A percentile compares a stretch with the other conserved stretches of the same genome.
Evolutionary conservation across 2,329 filamentous ascomycete genomes (phyloP).

Genomic region (Immersiporthe knoxdaviesiana): DNA sequence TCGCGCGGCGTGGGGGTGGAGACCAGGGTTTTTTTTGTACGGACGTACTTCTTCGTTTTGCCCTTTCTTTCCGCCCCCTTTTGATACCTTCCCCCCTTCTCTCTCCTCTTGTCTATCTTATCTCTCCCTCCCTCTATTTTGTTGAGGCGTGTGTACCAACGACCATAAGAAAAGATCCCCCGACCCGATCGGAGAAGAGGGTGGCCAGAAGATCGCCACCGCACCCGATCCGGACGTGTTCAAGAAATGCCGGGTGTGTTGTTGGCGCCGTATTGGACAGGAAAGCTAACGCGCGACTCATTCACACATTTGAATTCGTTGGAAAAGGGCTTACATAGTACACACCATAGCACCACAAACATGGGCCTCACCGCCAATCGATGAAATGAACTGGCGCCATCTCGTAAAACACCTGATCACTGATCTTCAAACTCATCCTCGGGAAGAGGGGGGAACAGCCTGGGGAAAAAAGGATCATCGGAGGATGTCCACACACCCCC

Average conservation of each 20-base stretch:
- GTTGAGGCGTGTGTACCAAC: too few species aligned
- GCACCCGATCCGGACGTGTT: background rate
- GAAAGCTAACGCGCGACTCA: background rate
- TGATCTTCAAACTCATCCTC: background rate
- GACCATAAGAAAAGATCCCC: too few species aligned
- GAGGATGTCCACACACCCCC: background rate
- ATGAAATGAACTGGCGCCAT: background rate
- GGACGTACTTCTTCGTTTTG: too few species aligned
- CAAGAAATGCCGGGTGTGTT: background rate
- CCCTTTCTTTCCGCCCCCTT: background rate
- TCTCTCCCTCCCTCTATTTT: background rate
- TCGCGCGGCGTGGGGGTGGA: conserved; percentile 17
- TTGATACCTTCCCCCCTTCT: background rate
- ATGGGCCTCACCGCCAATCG: conserved; percentile 2
- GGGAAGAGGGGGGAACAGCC: background rate
- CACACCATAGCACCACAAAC: too few species aligned
- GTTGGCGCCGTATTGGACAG: background rate
- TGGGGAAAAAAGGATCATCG: background rate
- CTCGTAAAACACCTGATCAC: background rate
- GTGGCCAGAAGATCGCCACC: background rate
- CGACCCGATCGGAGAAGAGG: background rate
- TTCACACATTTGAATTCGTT: too few species aligned
- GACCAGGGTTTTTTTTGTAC: background rate
- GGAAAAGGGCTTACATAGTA: too few species aligned
- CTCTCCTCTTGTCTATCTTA: background rate